These are phyloP conservation scores for Dichotomocladium elegans DNA, from an alignment of 371 early-diverging fungal species.

Conservation along the genomic window DNA sequence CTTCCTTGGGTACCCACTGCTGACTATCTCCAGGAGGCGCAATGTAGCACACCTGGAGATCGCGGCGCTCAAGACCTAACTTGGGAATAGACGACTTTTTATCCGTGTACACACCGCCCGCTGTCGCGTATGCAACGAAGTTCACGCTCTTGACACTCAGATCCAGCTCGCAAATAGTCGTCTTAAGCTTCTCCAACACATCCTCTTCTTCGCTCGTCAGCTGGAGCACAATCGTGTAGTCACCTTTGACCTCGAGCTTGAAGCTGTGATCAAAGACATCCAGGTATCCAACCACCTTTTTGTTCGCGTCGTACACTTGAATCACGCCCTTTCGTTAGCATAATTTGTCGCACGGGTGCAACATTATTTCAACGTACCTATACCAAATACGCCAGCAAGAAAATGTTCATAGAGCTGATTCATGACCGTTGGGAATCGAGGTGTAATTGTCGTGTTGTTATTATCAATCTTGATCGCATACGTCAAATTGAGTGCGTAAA, in stretches of 20 bases:
- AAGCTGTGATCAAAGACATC: slow-evolving; percentile 73
- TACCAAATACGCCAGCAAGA: slow-evolving; percentile 51
- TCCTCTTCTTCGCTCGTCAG: slow-evolving; percentile 65
- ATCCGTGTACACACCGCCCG: slow-evolving; percentile 53
- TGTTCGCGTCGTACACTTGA: slow-evolving; percentile 55
- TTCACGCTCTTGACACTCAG: slow-evolving; percentile 52
- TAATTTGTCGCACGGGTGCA: too few relatives aligned
- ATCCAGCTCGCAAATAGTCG: slow-evolving; percentile 64
- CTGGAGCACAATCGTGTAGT: slow-evolving; percentile 78
- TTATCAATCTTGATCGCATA: slow-evolving; percentile 64
- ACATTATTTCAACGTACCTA: slow-evolving; percentile 26
- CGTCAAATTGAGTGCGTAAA: slow-evolving; percentile 70
- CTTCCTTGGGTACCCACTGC: slow-evolving; percentile 59
- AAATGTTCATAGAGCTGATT: slow-evolving; percentile 62
- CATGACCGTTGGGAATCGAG: slow-evolving; percentile 63
- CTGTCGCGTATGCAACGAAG: slow-evolving; percentile 49
- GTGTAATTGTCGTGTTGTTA: slow-evolving; percentile 45
- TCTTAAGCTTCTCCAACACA: slow-evolving; percentile 69
- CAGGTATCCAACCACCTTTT: slow-evolving; percentile 61
- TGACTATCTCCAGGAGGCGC: slow-evolving; percentile 31
- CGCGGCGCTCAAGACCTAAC: slow-evolving; percentile 29
- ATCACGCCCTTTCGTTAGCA: too few relatives aligned
- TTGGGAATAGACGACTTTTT: slow-evolving; percentile 41
- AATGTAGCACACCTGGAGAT: slow-evolving; percentile 31
- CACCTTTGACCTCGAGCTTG: slow-evolving; percentile 76